These are phyloP conservation scores for Termitomyces sp. DNA, from an alignment of 768 basidiomycete species.

Conservation along the genomic window DNA sequence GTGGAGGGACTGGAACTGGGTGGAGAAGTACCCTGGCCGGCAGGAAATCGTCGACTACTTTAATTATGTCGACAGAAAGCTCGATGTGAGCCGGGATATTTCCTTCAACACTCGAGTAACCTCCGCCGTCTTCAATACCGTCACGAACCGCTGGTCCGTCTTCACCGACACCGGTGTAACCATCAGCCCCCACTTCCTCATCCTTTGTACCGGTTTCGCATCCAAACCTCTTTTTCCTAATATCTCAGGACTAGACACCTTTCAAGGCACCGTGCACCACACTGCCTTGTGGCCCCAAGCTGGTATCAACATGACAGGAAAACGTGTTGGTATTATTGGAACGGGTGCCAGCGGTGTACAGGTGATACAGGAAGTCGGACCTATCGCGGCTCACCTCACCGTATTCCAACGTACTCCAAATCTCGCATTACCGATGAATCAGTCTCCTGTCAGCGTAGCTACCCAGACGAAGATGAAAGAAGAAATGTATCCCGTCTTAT, in stretches of 20 bases:
- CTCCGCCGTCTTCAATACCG: conserved; percentile 15
- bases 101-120: conserved; percentile 17
- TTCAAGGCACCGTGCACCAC: conserved; percentile 19
- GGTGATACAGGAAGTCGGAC: conserved; percentile 18
- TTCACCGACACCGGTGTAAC: conserved; percentile 14
- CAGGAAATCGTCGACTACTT: conserved; percentile 16
- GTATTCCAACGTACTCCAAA: conserved; percentile 25
- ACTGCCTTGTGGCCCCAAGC: conserved; percentile 16
- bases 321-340: conserved; percentile 17
- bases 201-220: conserved; percentile 19
- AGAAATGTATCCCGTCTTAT: background rate
- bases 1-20: background rate
- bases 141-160: conserved; percentile 17
- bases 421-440: conserved; percentile 17
- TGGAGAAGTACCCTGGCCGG: conserved; percentile 12
- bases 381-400: conserved; percentile 15
- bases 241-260: conserved; percentile 15
- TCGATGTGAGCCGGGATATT: conserved; percentile 18
- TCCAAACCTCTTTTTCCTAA: conserved; percentile 6
- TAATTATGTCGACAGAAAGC: conserved; percentile 17
- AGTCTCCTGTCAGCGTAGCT: conserved; percentile 10
- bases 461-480: conserved; percentile 14
- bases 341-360: conserved; percentile 20
- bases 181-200: conserved; percentile 16
- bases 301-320: conserved; percentile 15